Evolutionary conservation across 1,284 basidiomycete genomes (phyloP).

Genomic region (Thelephora terrestris): DNA sequence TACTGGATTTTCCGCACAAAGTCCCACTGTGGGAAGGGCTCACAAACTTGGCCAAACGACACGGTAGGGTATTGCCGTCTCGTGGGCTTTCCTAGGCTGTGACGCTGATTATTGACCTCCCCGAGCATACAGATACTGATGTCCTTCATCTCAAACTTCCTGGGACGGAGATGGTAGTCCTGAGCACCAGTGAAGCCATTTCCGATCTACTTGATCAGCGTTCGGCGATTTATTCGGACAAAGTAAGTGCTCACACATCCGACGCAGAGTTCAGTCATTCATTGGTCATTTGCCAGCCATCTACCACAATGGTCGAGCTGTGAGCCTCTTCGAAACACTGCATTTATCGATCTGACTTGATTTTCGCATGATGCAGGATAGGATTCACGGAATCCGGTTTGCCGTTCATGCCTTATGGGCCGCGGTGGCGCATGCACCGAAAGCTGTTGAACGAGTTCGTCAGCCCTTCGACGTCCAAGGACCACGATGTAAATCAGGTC

Average conservation of each 20-base stretch:
- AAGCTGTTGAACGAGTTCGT: slow-evolving; percentile 28
- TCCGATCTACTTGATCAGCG: slow-evolving; percentile 11
- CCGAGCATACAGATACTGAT: not conserved
- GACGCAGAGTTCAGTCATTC: not conserved
- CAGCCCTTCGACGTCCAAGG: slow-evolving; percentile 13
- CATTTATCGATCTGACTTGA: not conserved
- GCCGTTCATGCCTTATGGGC: slow-evolving; percentile 26
- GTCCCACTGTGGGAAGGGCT: no score
- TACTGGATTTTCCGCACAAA: no score
- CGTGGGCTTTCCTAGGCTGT: no score
- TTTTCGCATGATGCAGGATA: slow-evolving; percentile 20
- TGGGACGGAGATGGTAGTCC: slow-evolving; percentile 6
- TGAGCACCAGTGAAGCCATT: slow-evolving; percentile 8
- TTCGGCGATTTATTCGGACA: slow-evolving; percentile 7
- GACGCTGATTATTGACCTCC: not conserved
- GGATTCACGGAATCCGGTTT: slow-evolving; percentile 27
- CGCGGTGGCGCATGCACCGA: slow-evolving; percentile 29
- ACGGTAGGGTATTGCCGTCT: no score
- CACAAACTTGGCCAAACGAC: no score
- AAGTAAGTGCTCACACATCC: not conserved
- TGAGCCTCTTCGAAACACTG: not conserved
- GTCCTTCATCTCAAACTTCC: slow-evolving; percentile 9
- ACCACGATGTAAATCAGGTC: slow-evolving; percentile 21
- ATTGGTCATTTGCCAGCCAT: not conserved
- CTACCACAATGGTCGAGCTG: not conserved